Conservation (phyloP, 768 basidiomycete genomes). For the Termitomyces sp. region DNA sequence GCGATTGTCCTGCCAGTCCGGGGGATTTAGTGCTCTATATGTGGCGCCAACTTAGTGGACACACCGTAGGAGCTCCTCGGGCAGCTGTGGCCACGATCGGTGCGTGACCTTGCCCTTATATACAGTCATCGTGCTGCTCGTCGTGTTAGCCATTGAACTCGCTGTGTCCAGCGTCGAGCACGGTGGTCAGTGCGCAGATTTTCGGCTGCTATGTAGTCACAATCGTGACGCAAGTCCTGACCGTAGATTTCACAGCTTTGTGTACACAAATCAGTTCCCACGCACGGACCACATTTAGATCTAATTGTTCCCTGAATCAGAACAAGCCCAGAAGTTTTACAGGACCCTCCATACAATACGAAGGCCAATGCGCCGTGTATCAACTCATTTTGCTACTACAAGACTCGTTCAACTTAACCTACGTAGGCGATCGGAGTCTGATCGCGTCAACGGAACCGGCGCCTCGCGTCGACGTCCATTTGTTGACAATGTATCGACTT, state of each 20-base stretch:
- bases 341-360: too few species aligned
- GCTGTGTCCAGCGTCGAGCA: slow-evolving; percentile 22
- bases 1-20: slow-evolving; percentile 44
- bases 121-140: slow-evolving; percentile 21
- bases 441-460: slow-evolving; percentile 2
- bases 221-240: slow-evolving; percentile 29
- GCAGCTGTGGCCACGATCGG: slow-evolving; percentile 60
- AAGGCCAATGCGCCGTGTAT: background rate
- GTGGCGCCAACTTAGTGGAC: slow-evolving; percentile 26
- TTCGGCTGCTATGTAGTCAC: slow-evolving; percentile 24
- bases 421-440: background rate
- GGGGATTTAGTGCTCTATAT: slow-evolving; percentile 23
- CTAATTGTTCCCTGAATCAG: background rate
- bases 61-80: slow-evolving; percentile 59
- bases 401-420: background rate
- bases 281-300: slow-evolving; percentile 34
- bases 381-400: background rate
- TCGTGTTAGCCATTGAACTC: slow-evolving; percentile 20
- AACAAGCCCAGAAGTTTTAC: background rate
- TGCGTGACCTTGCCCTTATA: slow-evolving; percentile 58
- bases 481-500: background rate
- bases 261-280: slow-evolving; percentile 29
- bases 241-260: slow-evolving; percentile 25
- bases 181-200: slow-evolving; percentile 42
- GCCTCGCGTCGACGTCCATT: background rate